Evolutionary conservation across 2,329 filamentous ascomycete genomes (phyloP).

Genomic region (Zymoseptoria tritici): DNA sequence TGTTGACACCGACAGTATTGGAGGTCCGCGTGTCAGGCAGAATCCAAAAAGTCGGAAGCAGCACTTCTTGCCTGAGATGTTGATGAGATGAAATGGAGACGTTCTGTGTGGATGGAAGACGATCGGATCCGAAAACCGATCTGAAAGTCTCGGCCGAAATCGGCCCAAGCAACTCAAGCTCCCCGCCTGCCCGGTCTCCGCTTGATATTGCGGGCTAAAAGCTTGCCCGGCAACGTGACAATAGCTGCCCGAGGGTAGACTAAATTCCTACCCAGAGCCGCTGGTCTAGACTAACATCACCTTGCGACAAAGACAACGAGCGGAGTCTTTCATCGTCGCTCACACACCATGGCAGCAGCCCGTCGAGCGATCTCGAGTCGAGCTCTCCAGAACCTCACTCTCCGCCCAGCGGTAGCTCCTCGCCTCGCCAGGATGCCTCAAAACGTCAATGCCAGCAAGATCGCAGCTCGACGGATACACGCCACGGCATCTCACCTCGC

Average conservation of each 20-base stretch:
- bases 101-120: too few relatives aligned
- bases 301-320: conserved; percentile 5
- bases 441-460: conserved; percentile 30
- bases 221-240: too few relatives aligned
- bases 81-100: too few relatives aligned
- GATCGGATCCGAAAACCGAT: too few relatives aligned
- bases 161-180: too few relatives aligned
- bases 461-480: conserved; percentile 44
- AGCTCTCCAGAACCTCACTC: conserved; percentile 35
- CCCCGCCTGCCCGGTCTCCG: too few relatives aligned
- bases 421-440: conserved; percentile 28
- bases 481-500: conserved; percentile 49
- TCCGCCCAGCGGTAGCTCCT: conserved; percentile 30
- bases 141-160: too few relatives aligned
- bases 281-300: background rate
- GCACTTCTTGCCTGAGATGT: too few relatives aligned
- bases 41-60: too few relatives aligned
- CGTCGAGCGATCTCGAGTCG: conserved; percentile 37
- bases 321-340: background rate
- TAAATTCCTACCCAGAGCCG: background rate
- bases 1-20: too few relatives aligned
- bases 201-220: too few relatives aligned
- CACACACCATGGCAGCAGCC: conserved; percentile 34
- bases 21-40: too few relatives aligned
- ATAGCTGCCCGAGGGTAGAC: background rate